These are phyloP conservation scores for Microbotryomycetes sp. DNA, from an alignment of 1,284 basidiomycete genomes.

Conservation along the genomic window DNA sequence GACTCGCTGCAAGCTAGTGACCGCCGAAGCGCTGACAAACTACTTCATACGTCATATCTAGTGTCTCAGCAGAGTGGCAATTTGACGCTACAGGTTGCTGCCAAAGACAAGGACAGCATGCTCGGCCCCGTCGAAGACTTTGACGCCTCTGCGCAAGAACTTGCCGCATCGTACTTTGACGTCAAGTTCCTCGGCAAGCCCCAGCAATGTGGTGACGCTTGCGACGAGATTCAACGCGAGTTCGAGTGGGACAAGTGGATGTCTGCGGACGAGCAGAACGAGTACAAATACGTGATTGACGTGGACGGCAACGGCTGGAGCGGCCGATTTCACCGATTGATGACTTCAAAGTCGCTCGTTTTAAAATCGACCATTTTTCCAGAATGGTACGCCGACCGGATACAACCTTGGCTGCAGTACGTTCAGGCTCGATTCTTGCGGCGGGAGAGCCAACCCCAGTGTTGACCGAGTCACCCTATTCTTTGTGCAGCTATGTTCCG, in stretches of 20 bases:
- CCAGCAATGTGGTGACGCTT: slow-evolving; percentile 16
- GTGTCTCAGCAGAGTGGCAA: slow-evolving; percentile 13
- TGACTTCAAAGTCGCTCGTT: slow-evolving; percentile 57
- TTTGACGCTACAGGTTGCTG: slow-evolving; percentile 8
- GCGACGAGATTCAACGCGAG: slow-evolving; percentile 9
- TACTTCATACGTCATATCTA: not conserved
- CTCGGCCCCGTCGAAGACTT: slow-evolving; percentile 2
- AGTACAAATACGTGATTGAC: slow-evolving; percentile 44
- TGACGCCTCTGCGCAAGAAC: slow-evolving; percentile 2
- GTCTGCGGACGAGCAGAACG: slow-evolving; percentile 18
- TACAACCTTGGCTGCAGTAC: slow-evolving; percentile 34
- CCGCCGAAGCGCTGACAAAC: not conserved
- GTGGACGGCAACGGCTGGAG: slow-evolving; percentile 45
- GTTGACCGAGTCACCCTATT: no score
- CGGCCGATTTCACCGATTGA: slow-evolving; percentile 43
- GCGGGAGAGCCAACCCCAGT: no score
- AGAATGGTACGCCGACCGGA: slow-evolving; percentile 45
- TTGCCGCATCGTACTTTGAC: slow-evolving; percentile 19
- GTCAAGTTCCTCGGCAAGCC: slow-evolving; percentile 22
- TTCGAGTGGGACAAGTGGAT: slow-evolving; percentile 21
- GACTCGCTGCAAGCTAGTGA: not conserved
- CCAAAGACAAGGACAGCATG: not conserved
- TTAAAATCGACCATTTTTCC: slow-evolving; percentile 59
- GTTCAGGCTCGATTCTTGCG: not conserved
- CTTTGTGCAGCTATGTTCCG: slow-evolving; percentile 39